phyloP scores from a whole-genome alignment of 2,329 filamentous ascomycete species.

The Aureobasidium pullulans region DNA sequence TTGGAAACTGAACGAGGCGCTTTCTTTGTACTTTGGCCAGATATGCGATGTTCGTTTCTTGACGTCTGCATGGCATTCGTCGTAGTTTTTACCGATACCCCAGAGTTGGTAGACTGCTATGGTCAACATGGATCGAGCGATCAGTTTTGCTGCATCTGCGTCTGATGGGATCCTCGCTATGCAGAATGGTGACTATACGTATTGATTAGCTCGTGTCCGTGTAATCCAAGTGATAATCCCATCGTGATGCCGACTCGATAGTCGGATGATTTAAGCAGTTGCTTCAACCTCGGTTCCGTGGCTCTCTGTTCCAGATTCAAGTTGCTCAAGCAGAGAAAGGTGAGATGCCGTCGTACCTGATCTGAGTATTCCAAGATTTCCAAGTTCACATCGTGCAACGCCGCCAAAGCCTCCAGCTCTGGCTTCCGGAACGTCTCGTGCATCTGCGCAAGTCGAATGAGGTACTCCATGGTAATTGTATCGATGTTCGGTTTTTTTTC shows the following conservation, averaged over 20 bases:
- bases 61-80: slow-evolving; percentile 61
- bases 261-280: no score
- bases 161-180: slow-evolving; percentile 60
- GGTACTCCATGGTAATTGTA: slow-evolving; percentile 54
- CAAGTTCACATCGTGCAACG: slow-evolving; percentile 58
- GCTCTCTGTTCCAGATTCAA: no score
- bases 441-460: slow-evolving; percentile 81
- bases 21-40: slow-evolving; percentile 58
- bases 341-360: slow-evolving; percentile 45
- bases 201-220: background rate
- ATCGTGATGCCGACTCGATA: no score
- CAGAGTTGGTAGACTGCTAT: slow-evolving; percentile 85
- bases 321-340: no score
- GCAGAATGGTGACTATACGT: slow-evolving; percentile 74
- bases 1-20: slow-evolving; percentile 69
- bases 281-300: no score
- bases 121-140: slow-evolving; percentile 70
- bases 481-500: background rate
- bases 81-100: slow-evolving; percentile 63
- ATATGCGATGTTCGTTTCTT: slow-evolving; percentile 50
- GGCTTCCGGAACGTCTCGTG: slow-evolving; percentile 87
- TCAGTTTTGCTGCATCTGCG: slow-evolving; percentile 60
- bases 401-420: slow-evolving; percentile 74
- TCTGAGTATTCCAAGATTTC: slow-evolving; percentile 68
- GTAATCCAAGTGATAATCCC: no score